Base-by-base conservation (phyloP, 768 basidiomycete species). In the Leucocoprinus birnbaumii region DNA sequence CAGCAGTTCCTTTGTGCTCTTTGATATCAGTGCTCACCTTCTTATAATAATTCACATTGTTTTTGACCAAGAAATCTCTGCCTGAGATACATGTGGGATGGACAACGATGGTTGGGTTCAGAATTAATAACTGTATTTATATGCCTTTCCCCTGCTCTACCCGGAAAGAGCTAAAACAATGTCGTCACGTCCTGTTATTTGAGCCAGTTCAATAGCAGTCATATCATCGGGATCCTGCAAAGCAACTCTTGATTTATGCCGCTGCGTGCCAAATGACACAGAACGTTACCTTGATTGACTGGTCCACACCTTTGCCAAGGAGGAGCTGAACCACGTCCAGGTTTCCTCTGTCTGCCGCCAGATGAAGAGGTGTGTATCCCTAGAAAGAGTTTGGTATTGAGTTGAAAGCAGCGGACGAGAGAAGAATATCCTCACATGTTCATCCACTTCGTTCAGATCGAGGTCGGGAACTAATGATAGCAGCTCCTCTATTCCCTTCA, bases 321-420 rank as follows among this genome's bases (percentile, higher is more conserved):
- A 97, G 68, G 3, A 84, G 53, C 59, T 76, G 69, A 1, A 89
- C 87, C 2, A 81, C 71, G 0, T 75, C 72, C 6, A 73, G 52
- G 62, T 84, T 77, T 1, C 94, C 94, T 63, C 94, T 76, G 67
- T 97, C 94, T 24, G 86, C 83, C 3, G 94, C 94, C 0, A 95
- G 76, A 62, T 97, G 94, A 18, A 97, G 70, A 7, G 94, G 79
- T 0, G 93, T 91, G 66, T 93, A 94, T 34, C 91, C 94, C 94
- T 97, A 62, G 18, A 45, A 55, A 44, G 18, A 7, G 19, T 25
- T 47, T 35, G 22, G 35, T 25, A 50, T 55, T 56, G 51, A 42
- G 52, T 18, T 50, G 48, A 52, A 37, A 40, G 24, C 42, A 16
- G 43, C 16, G 43, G 14, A 58, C n/a, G 16, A n/a, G n/a, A n/a